Evolutionary conservation across 2,329 filamentous ascomycete species (phyloP), one percentile per base, ranked within the genome.

Genomic region (Penicillium nordicum): DNA sequence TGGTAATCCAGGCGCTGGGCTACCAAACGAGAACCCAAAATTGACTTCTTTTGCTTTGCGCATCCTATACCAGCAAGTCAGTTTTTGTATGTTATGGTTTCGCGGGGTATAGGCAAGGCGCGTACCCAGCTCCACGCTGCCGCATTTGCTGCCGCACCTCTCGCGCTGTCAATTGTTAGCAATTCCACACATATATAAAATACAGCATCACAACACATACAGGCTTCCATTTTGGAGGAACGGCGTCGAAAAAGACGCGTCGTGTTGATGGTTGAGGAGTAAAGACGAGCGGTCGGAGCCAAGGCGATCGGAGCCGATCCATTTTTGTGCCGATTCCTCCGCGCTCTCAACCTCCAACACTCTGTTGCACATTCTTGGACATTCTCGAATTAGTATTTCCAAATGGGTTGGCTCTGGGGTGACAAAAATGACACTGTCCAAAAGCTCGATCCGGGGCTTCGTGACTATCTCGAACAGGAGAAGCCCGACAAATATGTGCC

Each of bases 391-490:
- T 25, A 30, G 8, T 36, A 32, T 46, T 60, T 37, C 48, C 61
- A 51, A 61, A 86, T 88, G 85, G 82, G 84, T 66, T 87, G 85
- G 85, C 80, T 87, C 59, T 86, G 84, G 83, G 78, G 80, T 56
- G 68, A 61, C 62, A 63, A 72, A 65, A 80, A 86, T 60, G 84
- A 90, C 69, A 86, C 89, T 25, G 81, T 91, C 63, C 81, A 82
- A 65, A 87, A 89, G 66, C 86, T 97, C 66, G 91, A 96, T 69
- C 89, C 90, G 38, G 86, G 87, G 62, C 83, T 96, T 55, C 88
- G 88, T 68, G 88, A 93, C 63, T 96, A 92, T 74, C 86, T 96
- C 69, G 82, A 92, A 70, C 86, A 88, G 75, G 90, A 96, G 78
- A 88, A 89, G 27, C 88, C 90, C 32, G 79, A 88, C 66, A 89